Evolutionary conservation across 805 yeast species (phyloP).

Genomic region (Wickerhamomyces canadensis): DNA sequence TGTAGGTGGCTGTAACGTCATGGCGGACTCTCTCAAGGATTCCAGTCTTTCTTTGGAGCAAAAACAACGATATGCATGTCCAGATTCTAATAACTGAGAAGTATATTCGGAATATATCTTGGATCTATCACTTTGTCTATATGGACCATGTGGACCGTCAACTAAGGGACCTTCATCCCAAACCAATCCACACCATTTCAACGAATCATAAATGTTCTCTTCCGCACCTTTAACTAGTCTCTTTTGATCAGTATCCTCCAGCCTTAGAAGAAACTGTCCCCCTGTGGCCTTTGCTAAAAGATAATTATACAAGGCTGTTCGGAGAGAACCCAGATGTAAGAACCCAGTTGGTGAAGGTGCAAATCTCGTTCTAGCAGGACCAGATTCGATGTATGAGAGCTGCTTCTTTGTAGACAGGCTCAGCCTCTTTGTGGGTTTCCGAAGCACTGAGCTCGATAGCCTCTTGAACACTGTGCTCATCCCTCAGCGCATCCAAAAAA

Average conservation of each 20-base stretch:
- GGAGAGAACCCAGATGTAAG: slow-evolving; percentile 85
- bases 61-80: slow-evolving; percentile 80
- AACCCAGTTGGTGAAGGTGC: slow-evolving; percentile 99
- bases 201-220: slow-evolving; percentile 63
- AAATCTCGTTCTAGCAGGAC: slow-evolving; percentile 80
- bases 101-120: slow-evolving; percentile 61
- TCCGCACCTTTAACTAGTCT: slow-evolving; percentile 82
- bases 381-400: slow-evolving; percentile 31
- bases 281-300: slow-evolving; percentile 71
- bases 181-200: slow-evolving; percentile 69
- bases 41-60: slow-evolving; percentile 78
- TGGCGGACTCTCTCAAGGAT: slow-evolving; percentile 65
- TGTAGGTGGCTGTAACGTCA: slow-evolving; percentile 75
- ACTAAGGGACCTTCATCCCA: slow-evolving; percentile 77
- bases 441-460: slow-evolving; percentile 1
- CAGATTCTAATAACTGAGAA: slow-evolving; percentile 48
- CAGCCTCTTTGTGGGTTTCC: slow-evolving; percentile 14
- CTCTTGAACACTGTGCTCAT: slow-evolving; percentile 1
- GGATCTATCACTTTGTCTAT: slow-evolving; percentile 77
- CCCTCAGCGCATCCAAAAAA: too few relatives aligned
- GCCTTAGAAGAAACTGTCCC: slow-evolving; percentile 74
- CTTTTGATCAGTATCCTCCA: slow-evolving; percentile 91
- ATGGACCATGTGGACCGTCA: slow-evolving; percentile 54
- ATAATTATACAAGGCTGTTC: slow-evolving; percentile 92
- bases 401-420: slow-evolving; percentile 5